Evolutionary conservation across 148 eudicot species (phyloP).

Genomic region (Simmondsia chinensis): DNA sequence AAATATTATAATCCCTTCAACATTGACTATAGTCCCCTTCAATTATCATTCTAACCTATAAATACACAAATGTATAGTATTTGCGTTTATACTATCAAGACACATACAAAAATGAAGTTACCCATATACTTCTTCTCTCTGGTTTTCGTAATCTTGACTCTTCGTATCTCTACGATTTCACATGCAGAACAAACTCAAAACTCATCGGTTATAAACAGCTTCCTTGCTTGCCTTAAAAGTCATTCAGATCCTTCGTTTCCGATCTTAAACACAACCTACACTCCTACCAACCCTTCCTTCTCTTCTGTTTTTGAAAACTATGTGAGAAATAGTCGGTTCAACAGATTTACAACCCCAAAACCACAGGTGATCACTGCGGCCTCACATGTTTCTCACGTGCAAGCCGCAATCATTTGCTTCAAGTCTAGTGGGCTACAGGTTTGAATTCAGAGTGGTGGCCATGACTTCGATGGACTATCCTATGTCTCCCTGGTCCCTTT

Average conservation of each 20-base stretch:
- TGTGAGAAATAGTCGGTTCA: slow-evolving; percentile 14
- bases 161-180: too few relatives aligned
- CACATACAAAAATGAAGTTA: too few relatives aligned
- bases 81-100: too few relatives aligned
- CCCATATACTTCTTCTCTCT: too few relatives aligned
- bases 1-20: too few relatives aligned
- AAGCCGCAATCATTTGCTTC: slow-evolving; percentile 12
- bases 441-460: slow-evolving; percentile 21
- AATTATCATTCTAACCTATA: too few relatives aligned
- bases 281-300: not conserved
- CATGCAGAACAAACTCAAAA: too few relatives aligned
- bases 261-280: slow-evolving; percentile 4
- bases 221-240: slow-evolving; percentile 2
- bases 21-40: too few relatives aligned
- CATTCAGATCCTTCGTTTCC: not conserved
- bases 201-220: slow-evolving; percentile 1
- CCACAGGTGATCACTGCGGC: slow-evolving; percentile 16
- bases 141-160: too few relatives aligned
- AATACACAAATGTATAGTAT: too few relatives aligned
- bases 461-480: slow-evolving; percentile 23
- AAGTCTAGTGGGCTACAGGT: slow-evolving; percentile 6
- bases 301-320: slow-evolving; percentile 5
- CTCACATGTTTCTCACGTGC: slow-evolving; percentile 12
- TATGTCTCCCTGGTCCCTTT: slow-evolving; percentile 13
- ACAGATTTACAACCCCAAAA: slow-evolving; percentile 11